Base-by-base conservation (phyloP, 495 filamentous ascomycete genomes). In the Glarea lozoyensis region DNA sequence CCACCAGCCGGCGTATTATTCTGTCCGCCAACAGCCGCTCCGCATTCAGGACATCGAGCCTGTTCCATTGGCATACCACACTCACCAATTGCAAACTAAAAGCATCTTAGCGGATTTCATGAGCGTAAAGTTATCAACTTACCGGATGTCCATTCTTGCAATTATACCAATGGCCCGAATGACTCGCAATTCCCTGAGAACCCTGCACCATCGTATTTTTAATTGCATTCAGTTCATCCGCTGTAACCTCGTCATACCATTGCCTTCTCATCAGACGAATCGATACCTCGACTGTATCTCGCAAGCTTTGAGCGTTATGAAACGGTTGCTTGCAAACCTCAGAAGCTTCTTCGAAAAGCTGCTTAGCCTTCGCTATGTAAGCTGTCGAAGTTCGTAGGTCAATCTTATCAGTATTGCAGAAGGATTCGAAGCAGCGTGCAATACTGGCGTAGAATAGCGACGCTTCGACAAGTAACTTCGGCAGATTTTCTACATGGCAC, bases 51-150 rank as follows among this genome's bases (percentile, higher is more conserved):
- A 45, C 83, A 89, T 19, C 50, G 47, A 2, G 80, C 65, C 38
- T 48, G 40, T 58, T 86, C 43, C 70, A 82, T 80, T 0, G 83
- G 75, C 66, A 74, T 75, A 9, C 82, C 85, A 56, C 84, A 89
- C 47, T 87, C 75, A 0, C 83, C 82, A 25, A 86, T 63, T 0
- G 81, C 81, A 50, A 88, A 88, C n/a, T n/a, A n/a, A n/a, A n/a
- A n/a, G n/a, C n/a, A n/a, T n/a, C n/a, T n/a, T n/a, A n/a, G n/a
- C n/a, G n/a, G n/a, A n/a, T n/a, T n/a, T n/a, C n/a, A n/a, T n/a
- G n/a, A n/a, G n/a, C n/a, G n/a, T n/a, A n/a, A n/a, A n/a, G n/a
- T n/a, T n/a, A n/a, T n/a, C n/a, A n/a, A n/a, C n/a, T n/a, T n/a
- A n/a, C n/a, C 15, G 81, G 77, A 60, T 86, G 76, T 0, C 73